Evolutionary conservation across 345 rosid species (phyloP), one percentile per base, ranked within the genome.

Genomic region (Aquilaria yunnanensis): DNA sequence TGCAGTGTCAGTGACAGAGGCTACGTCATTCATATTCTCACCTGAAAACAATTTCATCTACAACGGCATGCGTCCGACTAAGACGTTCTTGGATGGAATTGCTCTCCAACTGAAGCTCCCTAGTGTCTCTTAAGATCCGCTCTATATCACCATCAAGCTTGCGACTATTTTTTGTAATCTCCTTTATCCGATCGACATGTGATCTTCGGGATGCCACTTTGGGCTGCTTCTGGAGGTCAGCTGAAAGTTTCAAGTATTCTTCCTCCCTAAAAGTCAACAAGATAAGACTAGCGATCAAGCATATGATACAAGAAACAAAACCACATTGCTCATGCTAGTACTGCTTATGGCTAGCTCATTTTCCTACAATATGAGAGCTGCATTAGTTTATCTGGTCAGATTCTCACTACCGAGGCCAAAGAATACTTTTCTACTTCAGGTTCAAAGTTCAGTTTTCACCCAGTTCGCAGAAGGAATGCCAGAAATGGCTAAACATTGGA

Each of bases 41-140:
- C 96, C 96, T 85, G 83, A 79, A 81, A 16, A 85, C 77, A 64
- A 87, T 76, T 68, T 92, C 98, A 77, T 92, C 97, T 16, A 82
- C 76, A 57, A 92, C 80, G 46, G 91, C 83, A 72, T 80, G 85
- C 32, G 91, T 83, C 58, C 97, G 85, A 75, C 86, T 85, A 62
- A 92, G 91, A 62, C 97, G 80, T 65, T 89, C 98, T 77, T 67
- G 93, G 58, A 89, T 85, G 64, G 84, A 78, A 68, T 92, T 92
- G 68, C 96, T 92, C 69, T 92, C 90, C 67, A 85, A 58, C 71
- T 92, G 97, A 63, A 92, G 83, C 74, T 75, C 88, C 79, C 96
- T 83, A 14, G 89, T 92, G 64, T 87, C 97, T 71, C 72, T 77
- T 69, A 85, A 71, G 59, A 92, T 92, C 57, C 74, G 77, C 66